Percentiles rank a stretch among this genome's conserved stretches.
Evolutionary conservation across 108 stramenopile genomes (phyloP).

Genomic region (Skeletonema costatum): DNA sequence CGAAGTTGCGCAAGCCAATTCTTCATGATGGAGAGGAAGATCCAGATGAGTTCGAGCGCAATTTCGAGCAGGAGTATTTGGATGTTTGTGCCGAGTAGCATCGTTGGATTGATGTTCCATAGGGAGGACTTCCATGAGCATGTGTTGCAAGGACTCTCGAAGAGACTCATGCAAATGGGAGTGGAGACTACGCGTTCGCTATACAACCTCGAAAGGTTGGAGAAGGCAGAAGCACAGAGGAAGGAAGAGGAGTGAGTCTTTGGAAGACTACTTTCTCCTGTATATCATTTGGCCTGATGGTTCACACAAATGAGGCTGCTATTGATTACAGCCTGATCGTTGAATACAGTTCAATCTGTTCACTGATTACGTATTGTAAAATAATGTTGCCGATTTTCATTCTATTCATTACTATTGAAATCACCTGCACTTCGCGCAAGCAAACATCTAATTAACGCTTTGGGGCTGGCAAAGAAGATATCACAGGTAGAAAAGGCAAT

Average conservation of each 20-base stretch:
- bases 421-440: no score
- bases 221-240: not conserved
- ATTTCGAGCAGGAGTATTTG: not conserved
- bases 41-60: not conserved
- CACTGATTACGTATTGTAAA: not conserved
- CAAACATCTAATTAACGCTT: no score
- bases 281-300: not conserved
- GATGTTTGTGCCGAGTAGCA: no score
- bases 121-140: no score
- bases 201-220: not conserved
- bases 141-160: not conserved
- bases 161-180: not conserved
- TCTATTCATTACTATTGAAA: no score
- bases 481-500: no score
- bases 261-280: not conserved
- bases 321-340: not conserved
- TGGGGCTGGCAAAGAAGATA: no score
- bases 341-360: not conserved
- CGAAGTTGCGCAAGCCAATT: conserved; percentile 5
- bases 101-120: no score
- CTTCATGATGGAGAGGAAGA: not conserved
- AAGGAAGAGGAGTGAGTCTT: not conserved
- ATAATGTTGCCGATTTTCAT: not conserved
- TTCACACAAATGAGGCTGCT: no score
- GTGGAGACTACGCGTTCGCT: not conserved